Evolutionary conservation across 2,329 filamentous ascomycete species (phyloP), one percentile per base, ranked within the genome.

Genomic region (Alternaria rosae): DNA sequence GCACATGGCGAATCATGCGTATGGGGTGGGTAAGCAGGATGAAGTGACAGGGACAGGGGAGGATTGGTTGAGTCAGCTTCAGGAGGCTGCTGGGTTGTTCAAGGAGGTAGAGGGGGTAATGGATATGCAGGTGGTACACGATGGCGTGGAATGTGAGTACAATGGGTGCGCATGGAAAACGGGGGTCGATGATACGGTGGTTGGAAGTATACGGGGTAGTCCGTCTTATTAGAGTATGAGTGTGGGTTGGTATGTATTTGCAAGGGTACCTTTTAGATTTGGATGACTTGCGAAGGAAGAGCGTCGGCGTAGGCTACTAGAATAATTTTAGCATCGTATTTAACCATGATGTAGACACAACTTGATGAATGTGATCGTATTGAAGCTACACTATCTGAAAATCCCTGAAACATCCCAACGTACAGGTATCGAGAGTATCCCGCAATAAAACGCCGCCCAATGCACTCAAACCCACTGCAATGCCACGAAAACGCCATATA

Each of bases 401-500:
- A 38, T 17, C 35, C 35, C 35, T 38, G 35, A 15, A 38, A 3
- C 35, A 5, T 38, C 35, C 35, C n/a, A 38, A 38, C 35, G 35
- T 17, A 38, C n/a, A 38, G 35, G 35, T 38, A 38, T 38, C 35
- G 35, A 38, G 35, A 38, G 5, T 1, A 38, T 38, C 35, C 35
- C 35, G 17, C n/a, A 38, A 17, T 11, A 44, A 47, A 55, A 55
- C 53, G 53, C 53, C 53, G 25, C 53, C 53, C 23, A 51, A 57
- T 57, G 55, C 55, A 50, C 28, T 45, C 23, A 13, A 41, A 25
- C 15, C 13, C 21, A 21, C 23, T 32, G 28, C 17, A 35, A 45
- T 44, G 38, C 53, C 41, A 20, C 38, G 11, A 32, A 47, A 41
- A 32, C 54, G 54, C 54, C 54, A 50, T 42, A 38, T 13, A 57